Base-by-base conservation (phyloP, 805 yeast species). In the Starmera dryadoides region DNA sequence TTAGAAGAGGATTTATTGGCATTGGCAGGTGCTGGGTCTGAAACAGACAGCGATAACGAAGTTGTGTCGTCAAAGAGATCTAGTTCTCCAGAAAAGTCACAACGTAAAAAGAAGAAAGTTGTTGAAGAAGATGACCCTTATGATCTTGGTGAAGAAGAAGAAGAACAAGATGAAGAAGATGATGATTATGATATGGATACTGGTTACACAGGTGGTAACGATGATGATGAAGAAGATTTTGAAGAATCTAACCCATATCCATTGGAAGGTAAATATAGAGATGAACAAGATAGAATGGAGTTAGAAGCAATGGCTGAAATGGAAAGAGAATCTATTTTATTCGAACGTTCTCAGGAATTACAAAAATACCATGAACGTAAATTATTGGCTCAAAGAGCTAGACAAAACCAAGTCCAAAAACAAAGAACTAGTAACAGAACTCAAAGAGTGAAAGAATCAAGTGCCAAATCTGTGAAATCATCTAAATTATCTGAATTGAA, bases 1-100 rank as follows among this genome's bases (percentile, higher is more conserved):
- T 77, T 87, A 56, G 97, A 89, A 59, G 98, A 91, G 60, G 98
- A 93, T 74, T 75, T 93, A 66, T 75, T 91, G 57, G 98, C 96
- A 17, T 75, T 93, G 53, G 98, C 98, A 37, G 98, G 94, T 44
- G 58, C 63, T 30, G 77, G 68, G 14, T 58, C 62, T 26, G 66
- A 55, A 17, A 45, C 53, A 15, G 59, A 53, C 19, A 53, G 48
- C 36, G 68, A 58, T 28, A 58, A 62, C 40, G 69, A 63, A 35
- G 65, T 68, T 33, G 53, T 58, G 23, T 49, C 56, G 23, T 48
- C 53, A 11, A 60, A 62, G 38, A 52, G 58, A 43, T 38, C 55
- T 15, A 48, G 43, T 28, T 35, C 43, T 29, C 42, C 44, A 18
- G 55, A 50, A 20, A 41, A 38, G 14, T 29, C 49, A 9, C 51